These are phyloP conservation scores for Fusarium sp. DNA, from an alignment of 2,329 filamentous ascomycete genomes.

Conservation along the genomic window DNA sequence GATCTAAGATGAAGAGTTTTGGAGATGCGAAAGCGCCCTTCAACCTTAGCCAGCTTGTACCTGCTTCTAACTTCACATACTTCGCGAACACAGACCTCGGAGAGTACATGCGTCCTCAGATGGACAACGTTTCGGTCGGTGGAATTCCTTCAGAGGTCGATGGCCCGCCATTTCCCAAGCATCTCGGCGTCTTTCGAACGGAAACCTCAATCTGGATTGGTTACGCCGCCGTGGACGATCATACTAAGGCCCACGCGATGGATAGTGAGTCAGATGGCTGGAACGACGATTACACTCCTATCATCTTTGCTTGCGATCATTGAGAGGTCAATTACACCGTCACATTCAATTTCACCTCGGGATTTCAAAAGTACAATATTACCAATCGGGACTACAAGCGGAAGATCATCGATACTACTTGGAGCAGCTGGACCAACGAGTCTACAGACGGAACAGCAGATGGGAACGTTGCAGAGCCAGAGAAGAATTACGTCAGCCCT, in stretches of 20 bases:
- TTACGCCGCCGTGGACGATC: conserved; percentile 17
- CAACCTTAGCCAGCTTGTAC: conserved; percentile 19
- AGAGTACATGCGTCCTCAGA: conserved; percentile 29
- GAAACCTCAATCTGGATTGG: conserved; percentile 37
- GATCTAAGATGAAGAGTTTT: conserved; percentile 11
- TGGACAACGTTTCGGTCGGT: not conserved
- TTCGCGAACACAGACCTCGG: conserved; percentile 9
- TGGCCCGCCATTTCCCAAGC: conserved; percentile 3
- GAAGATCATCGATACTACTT: conserved; percentile 35
- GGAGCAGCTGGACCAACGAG: not conserved
- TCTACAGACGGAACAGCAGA: conserved; percentile 25
- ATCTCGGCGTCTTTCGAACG: conserved; percentile 26
- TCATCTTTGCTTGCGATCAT: conserved; percentile 35
- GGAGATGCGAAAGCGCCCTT: conserved; percentile 14
- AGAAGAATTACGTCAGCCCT: conserved; percentile 31
- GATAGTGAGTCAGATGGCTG: not conserved
- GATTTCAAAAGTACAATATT: conserved; percentile 25
- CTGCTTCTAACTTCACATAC: conserved; percentile 27
- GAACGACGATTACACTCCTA: conserved; percentile 20
- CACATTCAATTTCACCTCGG: conserved; percentile 21
- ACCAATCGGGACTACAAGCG: conserved; percentile 12
- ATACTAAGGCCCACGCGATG: not conserved
- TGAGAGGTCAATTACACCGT: conserved; percentile 36
- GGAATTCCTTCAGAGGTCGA: not conserved
- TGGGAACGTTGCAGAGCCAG: conserved; percentile 10